phyloP scores from a whole-genome alignment of 2,329 filamentous ascomycete species.

The Macrophomina tecta region DNA sequence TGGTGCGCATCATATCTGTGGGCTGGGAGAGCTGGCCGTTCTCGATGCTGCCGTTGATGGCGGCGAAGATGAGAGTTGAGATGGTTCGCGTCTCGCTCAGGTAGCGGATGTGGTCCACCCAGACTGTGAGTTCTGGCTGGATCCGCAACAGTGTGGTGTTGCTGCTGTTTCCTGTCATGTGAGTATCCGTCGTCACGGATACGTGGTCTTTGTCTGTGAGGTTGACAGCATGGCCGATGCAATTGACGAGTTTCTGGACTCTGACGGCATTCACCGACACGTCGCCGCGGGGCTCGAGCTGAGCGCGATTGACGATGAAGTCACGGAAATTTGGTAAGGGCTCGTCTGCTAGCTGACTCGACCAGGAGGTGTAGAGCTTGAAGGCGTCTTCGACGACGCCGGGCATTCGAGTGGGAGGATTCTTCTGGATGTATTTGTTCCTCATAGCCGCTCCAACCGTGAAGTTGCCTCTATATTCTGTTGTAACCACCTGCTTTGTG shows the following conservation, averaged over 20 bases:
- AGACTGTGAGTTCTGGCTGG: conserved; percentile 23
- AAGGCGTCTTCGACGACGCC: not conserved
- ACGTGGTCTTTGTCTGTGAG: not conserved
- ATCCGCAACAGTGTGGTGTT: conserved; percentile 10
- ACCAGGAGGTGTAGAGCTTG: conserved; percentile 22
- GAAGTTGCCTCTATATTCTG: conserved; percentile 5
- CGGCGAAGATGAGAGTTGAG: conserved; percentile 23
- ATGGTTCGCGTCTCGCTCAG: conserved; percentile 5
- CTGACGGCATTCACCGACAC: conserved; percentile 19
- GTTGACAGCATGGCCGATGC: conserved; percentile 15
- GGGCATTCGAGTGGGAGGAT: conserved; percentile 2
- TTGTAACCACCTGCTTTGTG: not conserved
- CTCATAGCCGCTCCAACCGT: conserved; percentile 9
- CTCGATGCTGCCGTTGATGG: conserved; percentile 21
- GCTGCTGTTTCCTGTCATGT: not conserved
- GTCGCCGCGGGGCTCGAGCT: not conserved
- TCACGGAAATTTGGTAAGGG: conserved; percentile 16
- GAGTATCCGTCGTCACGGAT: not conserved
- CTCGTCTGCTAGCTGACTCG: conserved; percentile 6
- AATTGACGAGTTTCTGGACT: conserved; percentile 8
- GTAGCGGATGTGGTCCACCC: conserved; percentile 20
- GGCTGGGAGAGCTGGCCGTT: not conserved
- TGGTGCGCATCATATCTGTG: not conserved
- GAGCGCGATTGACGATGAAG: conserved; percentile 17
- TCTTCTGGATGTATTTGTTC: conserved; percentile 8